Evolutionary conservation across 2,329 filamentous ascomycete genomes (phyloP).

Genomic region (Colletotrichum theobromicola): DNA sequence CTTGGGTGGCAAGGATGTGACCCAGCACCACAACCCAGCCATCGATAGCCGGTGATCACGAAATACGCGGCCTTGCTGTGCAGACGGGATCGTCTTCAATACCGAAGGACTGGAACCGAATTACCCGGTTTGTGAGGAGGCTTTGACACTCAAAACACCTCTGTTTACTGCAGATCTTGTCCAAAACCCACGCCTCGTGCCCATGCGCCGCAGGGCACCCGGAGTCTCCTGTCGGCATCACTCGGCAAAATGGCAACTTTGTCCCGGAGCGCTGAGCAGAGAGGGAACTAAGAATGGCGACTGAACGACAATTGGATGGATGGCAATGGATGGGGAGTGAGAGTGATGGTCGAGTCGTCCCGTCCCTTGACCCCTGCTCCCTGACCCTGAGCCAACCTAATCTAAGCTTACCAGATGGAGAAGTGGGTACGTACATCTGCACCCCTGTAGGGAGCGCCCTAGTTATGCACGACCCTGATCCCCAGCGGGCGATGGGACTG

Average conservation of each 20-base stretch:
- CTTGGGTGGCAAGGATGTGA: neutral
- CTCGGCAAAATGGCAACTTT: neutral
- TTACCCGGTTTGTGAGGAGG: neutral
- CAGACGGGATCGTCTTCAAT: neutral
- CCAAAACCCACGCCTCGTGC: neutral
- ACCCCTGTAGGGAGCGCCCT: neutral
- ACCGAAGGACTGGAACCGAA: neutral
- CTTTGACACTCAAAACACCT: neutral
- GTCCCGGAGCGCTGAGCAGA: neutral
- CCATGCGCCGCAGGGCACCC: neutral
- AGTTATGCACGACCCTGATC: conserved; percentile 2
- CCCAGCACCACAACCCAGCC: neutral
- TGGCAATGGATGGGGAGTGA: neutral
- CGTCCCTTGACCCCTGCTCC: neutral
- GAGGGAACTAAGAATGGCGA: neutral
- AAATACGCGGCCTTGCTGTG: neutral
- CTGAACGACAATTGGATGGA: too few relatives aligned
- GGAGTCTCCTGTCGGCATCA: neutral
- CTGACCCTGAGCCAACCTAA: neutral
- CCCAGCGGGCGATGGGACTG: neutral
- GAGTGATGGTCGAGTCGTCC: neutral
- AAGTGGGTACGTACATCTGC: neutral
- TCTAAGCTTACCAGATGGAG: neutral
- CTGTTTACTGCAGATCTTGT: neutral
- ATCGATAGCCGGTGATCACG: neutral